Evolutionary conservation across 371 early-diverging fungal genomes (phyloP), one percentile per base, ranked within the genome.

Genomic region (Circinella umbellata): DNA sequence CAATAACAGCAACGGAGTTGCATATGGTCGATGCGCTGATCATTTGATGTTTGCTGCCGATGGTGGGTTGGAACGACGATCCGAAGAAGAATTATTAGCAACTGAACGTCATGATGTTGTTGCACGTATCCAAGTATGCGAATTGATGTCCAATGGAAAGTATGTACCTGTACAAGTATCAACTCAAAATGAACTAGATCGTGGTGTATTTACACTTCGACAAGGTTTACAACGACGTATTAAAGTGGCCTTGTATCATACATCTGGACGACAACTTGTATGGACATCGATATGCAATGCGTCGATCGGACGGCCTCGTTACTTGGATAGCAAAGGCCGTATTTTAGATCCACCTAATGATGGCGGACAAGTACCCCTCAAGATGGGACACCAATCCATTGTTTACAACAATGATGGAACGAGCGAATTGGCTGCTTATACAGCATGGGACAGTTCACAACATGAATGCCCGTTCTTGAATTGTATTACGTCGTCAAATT

Each of bases 141-240:
- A 94, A 64, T 72, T 91, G n/a, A 84, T 84, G 9, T 73, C 88
- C 3, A 82, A 88, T 37, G 96, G 96, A 4, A 87, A 89, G 10
- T 95, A 94, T 77, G 84, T 83, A 48, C 86, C 88, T 4, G 93
- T 92, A 0, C 89, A 91, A 10, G 86, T 93, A 0, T 83, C 83
- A 18, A 76, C 92, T 1, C 80, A 80, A 63, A 73, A 79, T 2
- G 66, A 82, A 1, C 69, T 86, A 57, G 90, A 90, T 46, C 74
- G 86, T 7, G 93, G 93, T 4, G 86, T 88, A 4, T 95, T 95
- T 73, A 73, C 88, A 27, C 74, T 95, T 46, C 86, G 92, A 36
- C 97, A 96, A 76, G 97, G 97, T 4, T 70, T 95, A 37, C 96
- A 95, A 74, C 86, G 95, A 10, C 90, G 94, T 3, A 82, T 96